Evolutionary conservation across 768 basidiomycete genomes (phyloP), one percentile per base, ranked within the genome.

Genomic region (Phanerochaete carnosa): DNA sequence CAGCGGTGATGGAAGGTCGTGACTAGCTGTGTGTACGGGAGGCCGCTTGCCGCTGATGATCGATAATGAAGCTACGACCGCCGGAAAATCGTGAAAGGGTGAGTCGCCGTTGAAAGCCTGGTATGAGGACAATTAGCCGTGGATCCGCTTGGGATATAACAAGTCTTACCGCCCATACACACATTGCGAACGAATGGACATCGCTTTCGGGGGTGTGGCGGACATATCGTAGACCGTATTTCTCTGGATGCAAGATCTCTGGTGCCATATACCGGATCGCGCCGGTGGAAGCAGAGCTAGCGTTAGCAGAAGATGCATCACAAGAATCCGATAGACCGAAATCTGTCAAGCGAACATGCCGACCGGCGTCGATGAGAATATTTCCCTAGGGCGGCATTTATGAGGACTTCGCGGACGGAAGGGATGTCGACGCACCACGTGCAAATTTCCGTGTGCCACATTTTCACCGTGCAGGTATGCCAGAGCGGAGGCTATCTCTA

Each of bases 301-400:
- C 23, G 25, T 25, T 51, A 32, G 32, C 25, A 19, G 26, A 23
- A 9, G 25, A n/a, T 3, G 30, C 15, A 43, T 47, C 58, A 23
- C 7, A 2, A 32, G 52, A 39, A 26, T 37, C 35, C 15, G 58
- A 50, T 15, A 60, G 47, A 16, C 62, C 59, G 30, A 60, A 60
- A 46, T 64, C 59, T 22, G 49, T 23, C 25, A 62, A 33, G n/a
- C 61, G 61, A 37, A 45, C 47, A n/a, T 45, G 45, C 9, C 61
- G 46, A 2, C 25, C 39, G 23, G 35, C 61, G 50, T 62, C 61
- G 26, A 62, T 58, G 19, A 62, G 57, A n/a, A 62, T 59, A 43
- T 62, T 62, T 26, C 30, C 32, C 61, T 62, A 28, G 4, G 23
- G 32, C 15, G 11, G 13, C 26, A 26, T 57, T 16, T 46, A 45